Conservation (phyloP, 805 yeast genomes). For the Wickerhamomyces bovis region DNA sequence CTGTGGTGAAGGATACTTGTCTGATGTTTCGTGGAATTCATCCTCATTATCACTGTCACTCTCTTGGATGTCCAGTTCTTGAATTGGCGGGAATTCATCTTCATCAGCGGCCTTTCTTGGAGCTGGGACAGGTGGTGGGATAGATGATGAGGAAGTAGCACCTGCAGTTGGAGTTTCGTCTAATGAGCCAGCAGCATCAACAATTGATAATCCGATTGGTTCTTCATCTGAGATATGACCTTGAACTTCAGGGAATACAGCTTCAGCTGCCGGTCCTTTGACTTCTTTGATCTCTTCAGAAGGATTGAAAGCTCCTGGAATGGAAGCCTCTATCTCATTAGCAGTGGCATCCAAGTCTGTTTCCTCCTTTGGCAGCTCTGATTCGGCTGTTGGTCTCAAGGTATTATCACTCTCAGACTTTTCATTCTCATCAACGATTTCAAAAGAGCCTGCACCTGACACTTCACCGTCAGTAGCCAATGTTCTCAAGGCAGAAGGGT, state of each 20-base stretch:
- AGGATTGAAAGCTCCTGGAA: constrained; percentile 26
- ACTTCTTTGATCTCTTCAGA: background rate
- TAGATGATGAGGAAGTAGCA: background rate
- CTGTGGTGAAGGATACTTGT: constrained; percentile 18
- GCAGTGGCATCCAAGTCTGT: constrained; percentile 5
- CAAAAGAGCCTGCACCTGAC: constrained; percentile 24
- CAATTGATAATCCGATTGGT: constrained; percentile 23
- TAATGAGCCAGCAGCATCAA: constrained; percentile 11
- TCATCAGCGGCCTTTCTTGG: constrained; percentile 21
- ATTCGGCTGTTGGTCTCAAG: constrained; percentile 1
- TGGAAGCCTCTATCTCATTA: constrained; percentile 19
- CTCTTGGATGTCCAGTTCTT: constrained; percentile 48
- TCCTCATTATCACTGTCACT: constrained; percentile 41
- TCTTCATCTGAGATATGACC: background rate
- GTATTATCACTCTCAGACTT: constrained; percentile 17
- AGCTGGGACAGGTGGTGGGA: constrained; percentile 1
- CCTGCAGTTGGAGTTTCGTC: constrained; percentile 4
- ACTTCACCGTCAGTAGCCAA: constrained; percentile 19
- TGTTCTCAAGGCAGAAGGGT: constrained; percentile 10
- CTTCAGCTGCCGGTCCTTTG: background rate
- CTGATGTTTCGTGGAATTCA: constrained; percentile 36
- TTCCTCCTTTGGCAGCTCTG: background rate
- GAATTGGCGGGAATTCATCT: constrained; percentile 59
- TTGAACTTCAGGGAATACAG: background rate
- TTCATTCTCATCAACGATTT: constrained; percentile 15